Evolutionary conservation across 2,329 filamentous ascomycete species (phyloP), one percentile per base, ranked within the genome.

Genomic region (Colletotrichum endophyticum): DNA sequence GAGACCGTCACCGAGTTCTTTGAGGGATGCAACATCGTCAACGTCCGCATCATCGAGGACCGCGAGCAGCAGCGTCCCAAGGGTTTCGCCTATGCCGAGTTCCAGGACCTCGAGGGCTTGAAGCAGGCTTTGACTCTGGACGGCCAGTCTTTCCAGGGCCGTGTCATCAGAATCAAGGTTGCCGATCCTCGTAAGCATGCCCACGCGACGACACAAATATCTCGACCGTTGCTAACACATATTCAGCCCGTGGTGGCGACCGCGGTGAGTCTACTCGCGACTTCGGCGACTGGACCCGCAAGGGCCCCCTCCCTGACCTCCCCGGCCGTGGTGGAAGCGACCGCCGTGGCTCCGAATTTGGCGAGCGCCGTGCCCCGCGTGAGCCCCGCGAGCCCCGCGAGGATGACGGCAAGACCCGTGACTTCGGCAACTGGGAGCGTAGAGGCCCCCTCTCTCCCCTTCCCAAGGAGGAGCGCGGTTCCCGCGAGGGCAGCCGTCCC

Each of bases 21-120:
- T 83, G 88, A 90, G 69, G 95, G 91, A 73, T 98, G 96, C 85
- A 91, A 95, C 79, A 94, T 98, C 81, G 94, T 94, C 79, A 98
- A 93, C 84, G 95, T 99, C 79, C 95, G 97, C 82, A 96, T 99
- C 81, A 98, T 99, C 79, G 96, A 98, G 88, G 98, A 99, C 87
- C 97, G 96, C 84, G 91, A 98, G 85, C 94, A 97, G 84, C 93
- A 94, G 86, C 96, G 96, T 83, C 97, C 97, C 79, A 99, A 99
- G 89, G 97, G 97, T 66, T 99, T 99, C 82, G 97, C 96, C 78
- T 99, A 99, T 85, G 96, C 98, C 79, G 97, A 99, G 86, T 99
- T 99, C 82, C 92, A 90, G 79, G 94, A 92, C 68, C 88, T 97
- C 61, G 96, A 99, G 66, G 96, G 96, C 76, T 89, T 99, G 82